Percentiles rank a stretch among this genome's conserved stretches.
Conservation (phyloP, 257 asterid species). For the Solanum sitiens region DNA sequence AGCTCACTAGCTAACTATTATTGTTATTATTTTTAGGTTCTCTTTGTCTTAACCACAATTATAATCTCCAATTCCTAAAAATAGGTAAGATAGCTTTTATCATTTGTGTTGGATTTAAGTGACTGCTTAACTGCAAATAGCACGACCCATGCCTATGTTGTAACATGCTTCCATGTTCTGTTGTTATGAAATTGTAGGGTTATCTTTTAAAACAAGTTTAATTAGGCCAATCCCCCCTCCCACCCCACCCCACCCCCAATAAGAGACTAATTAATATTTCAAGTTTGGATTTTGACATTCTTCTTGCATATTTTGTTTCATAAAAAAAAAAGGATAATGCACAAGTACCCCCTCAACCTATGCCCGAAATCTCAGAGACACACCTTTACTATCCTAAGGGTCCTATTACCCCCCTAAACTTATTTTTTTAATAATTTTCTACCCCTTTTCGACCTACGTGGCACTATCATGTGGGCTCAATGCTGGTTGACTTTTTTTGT, state of each 20-base stretch:
- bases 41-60: background rate
- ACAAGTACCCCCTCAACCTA: accelerated
- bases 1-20: background rate
- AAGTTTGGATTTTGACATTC: background rate
- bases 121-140: background rate
- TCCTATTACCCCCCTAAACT: too few relatives aligned
- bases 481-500: too few relatives aligned
- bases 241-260: background rate
- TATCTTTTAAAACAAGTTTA: background rate
- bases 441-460: accelerated
- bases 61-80: background rate
- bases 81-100: background rate
- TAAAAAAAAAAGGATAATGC: too few relatives aligned
- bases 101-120: background rate
- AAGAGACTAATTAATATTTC: background rate
- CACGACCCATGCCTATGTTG: background rate
- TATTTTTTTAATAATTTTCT: too few relatives aligned
- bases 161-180: background rate
- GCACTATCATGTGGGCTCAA: too few relatives aligned
- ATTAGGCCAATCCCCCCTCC: background rate
- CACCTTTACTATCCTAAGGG: accelerated
- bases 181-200: background rate
- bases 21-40: background rate
- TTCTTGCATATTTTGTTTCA: background rate
- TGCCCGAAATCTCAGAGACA: too few relatives aligned